Base-by-base conservation (phyloP, 768 basidiomycete species). In the Pleurotus djamor region DNA sequence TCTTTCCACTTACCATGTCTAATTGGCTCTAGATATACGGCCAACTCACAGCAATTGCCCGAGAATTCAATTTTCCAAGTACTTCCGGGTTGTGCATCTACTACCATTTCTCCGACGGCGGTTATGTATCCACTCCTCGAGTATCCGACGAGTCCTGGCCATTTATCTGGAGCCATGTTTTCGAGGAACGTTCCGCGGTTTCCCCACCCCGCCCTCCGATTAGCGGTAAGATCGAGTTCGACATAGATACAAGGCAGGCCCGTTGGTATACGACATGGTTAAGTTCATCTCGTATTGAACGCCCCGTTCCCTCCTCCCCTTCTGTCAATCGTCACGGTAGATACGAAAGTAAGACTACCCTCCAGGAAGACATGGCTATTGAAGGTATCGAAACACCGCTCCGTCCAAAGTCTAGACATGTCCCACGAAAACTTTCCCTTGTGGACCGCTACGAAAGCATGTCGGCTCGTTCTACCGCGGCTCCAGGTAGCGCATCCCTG, bases 161-260 rank as follows among this genome's bases (percentile, higher is more conserved):
- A 55, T 72, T 84, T 35, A 76, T 94, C 2, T 94, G 90, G 88
- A 74, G 73, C 41, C 83, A 87, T 67, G 73, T 84, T 60, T 78
- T 85, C 45, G 83, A 86, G 35, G 63, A 77, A 41, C 70, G 74
- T 21, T 62, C 55, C 12, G 57, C 14, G 34, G 34, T 67, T 45
- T 61, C 75, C 60, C 63, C 67, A 28, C 68, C 70, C 21, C 77
- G 76, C 52, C 67, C 82, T 16, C 87, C 91, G 0, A 87, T 96
- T 59, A 79, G 83, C 47, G 94, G 91, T 4, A 86, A 82, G 33
- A 81, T 96, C 33, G 93, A 96, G 72, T 94, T 96, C 69, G 94
- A 96, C 71, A 82, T 96, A 48, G 94, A 96, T 73, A 60, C 83
- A 48, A 76, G 78, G 37, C 82, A 85, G 61, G 94, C 94, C 14